Evolutionary conservation across 2,329 filamentous ascomycete genomes (phyloP).

Genomic region (Pseudogymnoascus sp.): DNA sequence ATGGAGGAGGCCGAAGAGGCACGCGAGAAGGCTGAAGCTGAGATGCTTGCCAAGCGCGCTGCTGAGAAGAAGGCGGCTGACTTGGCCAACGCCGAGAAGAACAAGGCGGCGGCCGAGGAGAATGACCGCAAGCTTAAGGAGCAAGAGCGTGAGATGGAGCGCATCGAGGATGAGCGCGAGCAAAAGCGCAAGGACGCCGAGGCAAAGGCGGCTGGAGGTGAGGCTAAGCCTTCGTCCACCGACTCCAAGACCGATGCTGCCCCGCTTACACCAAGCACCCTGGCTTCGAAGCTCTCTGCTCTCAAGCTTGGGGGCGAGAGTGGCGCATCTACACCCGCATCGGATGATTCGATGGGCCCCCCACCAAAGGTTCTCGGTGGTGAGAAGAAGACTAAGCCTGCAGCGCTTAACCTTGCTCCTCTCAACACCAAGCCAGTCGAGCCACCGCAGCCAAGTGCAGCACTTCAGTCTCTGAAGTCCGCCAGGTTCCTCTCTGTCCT

Average conservation of each 20-base stretch:
- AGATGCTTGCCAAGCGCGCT: conserved; percentile 19
- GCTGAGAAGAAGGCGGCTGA: conserved; percentile 29
- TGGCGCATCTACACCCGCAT: conserved; percentile 34
- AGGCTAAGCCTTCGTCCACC: conserved; percentile 13
- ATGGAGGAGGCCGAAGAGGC: conserved; percentile 37
- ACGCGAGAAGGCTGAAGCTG: conserved; percentile 25
- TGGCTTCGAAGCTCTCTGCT: conserved; percentile 40
- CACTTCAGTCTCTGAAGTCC: conserved; percentile 86
- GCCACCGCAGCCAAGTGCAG: conserved; percentile 85
- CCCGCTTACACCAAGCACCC: conserved; percentile 24
- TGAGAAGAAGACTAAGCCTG: conserved; percentile 68
- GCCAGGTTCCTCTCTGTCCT: conserved; percentile 80
- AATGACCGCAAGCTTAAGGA: conserved; percentile 60
- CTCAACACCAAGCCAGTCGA: conserved; percentile 78
- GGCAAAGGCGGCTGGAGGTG: conserved; percentile 20
- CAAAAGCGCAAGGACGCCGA: conserved; percentile 46
- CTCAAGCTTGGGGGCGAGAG: conserved; percentile 40
- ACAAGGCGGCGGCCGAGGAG: conserved; percentile 43
- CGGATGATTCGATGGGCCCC: conserved; percentile 37
- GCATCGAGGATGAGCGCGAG: conserved; percentile 62
- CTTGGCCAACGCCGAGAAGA: conserved; percentile 38
- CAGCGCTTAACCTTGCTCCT: conserved; percentile 77
- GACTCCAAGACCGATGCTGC: conserved; percentile 17
- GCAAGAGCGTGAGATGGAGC: conserved; percentile 64
- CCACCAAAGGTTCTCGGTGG: conserved; percentile 45